Base-by-base conservation (phyloP, 768 basidiomycete species). In the Pulveroboletus ravenelii region DNA sequence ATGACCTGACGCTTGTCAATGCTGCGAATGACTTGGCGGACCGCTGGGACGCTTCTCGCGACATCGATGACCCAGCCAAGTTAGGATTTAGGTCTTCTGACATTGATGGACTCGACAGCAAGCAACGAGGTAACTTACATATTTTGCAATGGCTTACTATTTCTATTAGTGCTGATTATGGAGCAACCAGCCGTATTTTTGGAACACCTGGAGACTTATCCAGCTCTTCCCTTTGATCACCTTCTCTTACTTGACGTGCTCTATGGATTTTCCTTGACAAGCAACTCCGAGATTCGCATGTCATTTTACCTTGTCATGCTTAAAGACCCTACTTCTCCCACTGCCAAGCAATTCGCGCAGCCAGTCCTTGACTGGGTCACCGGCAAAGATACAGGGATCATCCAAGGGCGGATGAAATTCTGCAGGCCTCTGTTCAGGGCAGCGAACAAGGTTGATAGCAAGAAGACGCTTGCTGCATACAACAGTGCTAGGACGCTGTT, bases 391-490 rank as follows among this genome's bases (percentile, higher is more conserved):
- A 69, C 68, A 12, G 70, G 73, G 15, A 52, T 74, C 39, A 61
- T 80, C 36, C 76, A 76, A 46, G 78, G 78, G 7, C 69, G 78
- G 50, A 79, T 79, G 78, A 80, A 80, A 57, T 79, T 78, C 63
- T 79, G 79, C 60, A 58, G 79, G 44, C 75, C 78, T 3, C 54
- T 71, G 15, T 78, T 80, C 58, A 68, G 69, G 49, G 73, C 66
- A 6, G 60, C 68, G 30, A 58, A 63, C 57, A 67, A 65, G 53
- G 74, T 73, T 10, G 63, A 79, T 52, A 45, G 52, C 10, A 48
- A 51, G 34, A 62, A 69, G 31, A 73, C 79, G 1, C 50, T 64
- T 29, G 54, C 64, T 41, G 71, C 70, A 20, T 79, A 72, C 48
- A 44, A 31, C 9, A 51, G 53, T 23, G 64, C 70, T 29, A 69